Conservation (phyloP, 805 yeast species). For the Yarrowia porcina region DNA sequence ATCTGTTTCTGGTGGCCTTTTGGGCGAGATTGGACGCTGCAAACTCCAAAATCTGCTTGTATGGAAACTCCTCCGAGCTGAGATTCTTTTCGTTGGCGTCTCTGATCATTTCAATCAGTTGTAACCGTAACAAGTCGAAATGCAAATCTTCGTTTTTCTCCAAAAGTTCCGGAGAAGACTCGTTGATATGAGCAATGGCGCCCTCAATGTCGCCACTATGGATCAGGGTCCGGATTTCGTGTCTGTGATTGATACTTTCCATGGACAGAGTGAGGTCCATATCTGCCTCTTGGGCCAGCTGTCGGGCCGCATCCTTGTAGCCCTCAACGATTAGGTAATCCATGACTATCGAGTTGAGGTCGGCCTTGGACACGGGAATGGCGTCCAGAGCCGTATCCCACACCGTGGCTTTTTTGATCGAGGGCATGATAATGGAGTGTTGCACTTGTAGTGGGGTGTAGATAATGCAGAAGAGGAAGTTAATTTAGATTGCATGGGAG, state of each 20-base stretch:
- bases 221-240: constrained; percentile 51
- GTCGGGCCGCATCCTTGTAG: constrained; percentile 61
- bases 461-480: neutral
- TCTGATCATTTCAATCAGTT: constrained; percentile 77
- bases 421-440: neutral
- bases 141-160: constrained; percentile 64
- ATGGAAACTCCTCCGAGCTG: constrained; percentile 22
- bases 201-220: constrained; percentile 57
- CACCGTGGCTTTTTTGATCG: constrained; percentile 32
- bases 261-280: constrained; percentile 42
- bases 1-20: constrained; percentile 52
- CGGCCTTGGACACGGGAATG: constrained; percentile 32
- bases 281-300: constrained; percentile 55
- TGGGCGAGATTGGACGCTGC: constrained; percentile 48
- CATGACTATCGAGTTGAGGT: constrained; percentile 54
- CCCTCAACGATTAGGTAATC: constrained; percentile 78
- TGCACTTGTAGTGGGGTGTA: neutral
- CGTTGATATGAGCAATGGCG: constrained; percentile 57
- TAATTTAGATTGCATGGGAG: no score
- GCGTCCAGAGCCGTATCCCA: constrained; percentile 35
- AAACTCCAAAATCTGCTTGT: constrained; percentile 36
- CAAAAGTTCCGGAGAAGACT: constrained; percentile 59
- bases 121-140: constrained; percentile 67
- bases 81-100: constrained; percentile 32
- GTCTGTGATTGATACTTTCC: constrained; percentile 52